These are phyloP conservation scores for Serendipita sp. DNA, from an alignment of 768 basidiomycete genomes.

Conservation along the genomic window DNA sequence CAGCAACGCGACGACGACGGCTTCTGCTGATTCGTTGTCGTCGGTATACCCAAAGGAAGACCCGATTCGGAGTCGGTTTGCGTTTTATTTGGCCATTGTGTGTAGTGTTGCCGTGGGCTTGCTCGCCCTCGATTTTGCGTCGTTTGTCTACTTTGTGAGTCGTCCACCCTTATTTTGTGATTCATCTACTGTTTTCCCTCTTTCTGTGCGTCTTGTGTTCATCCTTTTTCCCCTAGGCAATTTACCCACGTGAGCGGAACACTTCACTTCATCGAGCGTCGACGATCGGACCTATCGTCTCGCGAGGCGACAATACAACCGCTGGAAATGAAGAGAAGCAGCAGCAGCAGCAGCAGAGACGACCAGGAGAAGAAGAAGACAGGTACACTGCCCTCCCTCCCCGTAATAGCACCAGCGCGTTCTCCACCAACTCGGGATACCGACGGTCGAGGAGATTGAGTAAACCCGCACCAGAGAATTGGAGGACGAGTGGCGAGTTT, in stretches of 20 bases:
- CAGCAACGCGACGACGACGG: too few species aligned
- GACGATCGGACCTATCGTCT: neutral
- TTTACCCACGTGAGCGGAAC: neutral
- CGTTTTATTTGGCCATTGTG: neutral
- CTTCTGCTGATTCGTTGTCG: too few species aligned
- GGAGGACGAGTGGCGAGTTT: neutral
- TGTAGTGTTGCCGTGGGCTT: neutral
- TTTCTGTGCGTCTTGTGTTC: neutral
- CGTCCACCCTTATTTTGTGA: neutral
- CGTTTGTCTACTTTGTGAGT: conserved; percentile 1
- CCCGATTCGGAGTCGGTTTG: neutral
- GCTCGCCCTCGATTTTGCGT: neutral
- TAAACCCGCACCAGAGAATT: neutral
- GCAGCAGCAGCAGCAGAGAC: neutral
- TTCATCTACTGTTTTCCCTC: neutral
- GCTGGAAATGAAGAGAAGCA: neutral
- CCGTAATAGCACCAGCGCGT: neutral
- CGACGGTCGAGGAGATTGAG: neutral
- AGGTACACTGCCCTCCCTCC: neutral
- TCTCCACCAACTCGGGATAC: neutral
- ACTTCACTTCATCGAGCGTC: neutral
- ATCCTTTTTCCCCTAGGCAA: neutral
- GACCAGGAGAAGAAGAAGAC: neutral
- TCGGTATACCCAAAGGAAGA: neutral
- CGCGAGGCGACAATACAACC: neutral